phyloP scores from a whole-genome alignment of 148 eudicot species.

The Drosera capensis region DNA sequence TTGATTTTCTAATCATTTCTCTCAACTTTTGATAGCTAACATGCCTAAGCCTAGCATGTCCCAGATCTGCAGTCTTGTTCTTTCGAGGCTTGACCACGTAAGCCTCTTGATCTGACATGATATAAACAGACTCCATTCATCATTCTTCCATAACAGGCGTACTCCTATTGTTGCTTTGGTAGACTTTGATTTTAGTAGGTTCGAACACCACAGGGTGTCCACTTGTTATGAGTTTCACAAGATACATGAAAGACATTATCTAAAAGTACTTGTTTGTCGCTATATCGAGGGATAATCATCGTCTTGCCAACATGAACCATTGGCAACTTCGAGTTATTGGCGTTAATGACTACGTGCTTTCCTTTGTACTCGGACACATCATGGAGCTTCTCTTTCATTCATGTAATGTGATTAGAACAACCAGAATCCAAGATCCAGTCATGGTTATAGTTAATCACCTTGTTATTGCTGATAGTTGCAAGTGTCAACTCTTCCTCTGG shows the following conservation, averaged over 20 bases:
- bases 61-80: background rate
- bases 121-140: too few relatives aligned
- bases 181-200: background rate
- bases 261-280: background rate
- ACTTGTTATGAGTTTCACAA: background rate
- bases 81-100: too few relatives aligned
- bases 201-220: background rate
- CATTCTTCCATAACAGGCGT: too few relatives aligned
- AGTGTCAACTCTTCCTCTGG: background rate
- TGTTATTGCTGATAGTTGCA: background rate
- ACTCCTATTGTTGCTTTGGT: background rate
- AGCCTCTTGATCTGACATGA: too few relatives aligned
- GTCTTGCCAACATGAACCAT: too few relatives aligned
- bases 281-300: too few relatives aligned
- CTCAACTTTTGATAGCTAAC: background rate
- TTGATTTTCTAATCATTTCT: background rate
- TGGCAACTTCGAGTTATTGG: too few relatives aligned
- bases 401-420: background rate
- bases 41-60: background rate
- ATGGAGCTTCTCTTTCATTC: background rate
- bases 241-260: background rate
- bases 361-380: background rate
- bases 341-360: too few relatives aligned
- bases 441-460: too few relatives aligned
- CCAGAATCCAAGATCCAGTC: too few relatives aligned